phyloP scores from a whole-genome alignment of 148 eudicot genomes.

The Chenopodium formosanum region DNA sequence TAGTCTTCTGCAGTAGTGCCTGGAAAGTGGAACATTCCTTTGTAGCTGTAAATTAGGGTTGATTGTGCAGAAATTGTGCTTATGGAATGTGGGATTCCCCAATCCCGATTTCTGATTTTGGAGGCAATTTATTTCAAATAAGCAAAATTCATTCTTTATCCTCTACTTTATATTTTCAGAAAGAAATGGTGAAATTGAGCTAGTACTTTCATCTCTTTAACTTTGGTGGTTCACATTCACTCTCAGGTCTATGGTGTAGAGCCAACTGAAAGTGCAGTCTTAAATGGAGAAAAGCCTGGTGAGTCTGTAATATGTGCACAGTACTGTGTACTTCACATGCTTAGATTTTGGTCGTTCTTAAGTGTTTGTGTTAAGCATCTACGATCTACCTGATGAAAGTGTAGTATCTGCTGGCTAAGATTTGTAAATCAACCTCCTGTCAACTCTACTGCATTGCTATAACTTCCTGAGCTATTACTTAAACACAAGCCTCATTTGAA shows the following conservation, averaged over 20 bases:
- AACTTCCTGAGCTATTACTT: background rate
- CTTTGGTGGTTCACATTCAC: slow-evolving; percentile 2
- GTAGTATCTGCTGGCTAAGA: background rate
- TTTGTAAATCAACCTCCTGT: background rate
- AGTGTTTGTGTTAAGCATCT: background rate
- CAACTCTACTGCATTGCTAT: background rate
- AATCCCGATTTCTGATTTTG: background rate
- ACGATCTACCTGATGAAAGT: background rate
- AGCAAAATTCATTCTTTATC: background rate
- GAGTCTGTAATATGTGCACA: slow-evolving; percentile 19
- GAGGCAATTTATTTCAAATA: background rate
- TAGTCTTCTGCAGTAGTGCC: background rate
- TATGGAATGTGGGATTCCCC: background rate
- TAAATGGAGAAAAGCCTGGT: slow-evolving; percentile 83
- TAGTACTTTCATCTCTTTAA: background rate
- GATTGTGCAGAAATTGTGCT: background rate
- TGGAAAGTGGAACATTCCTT: background rate
- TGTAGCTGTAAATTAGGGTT: background rate
- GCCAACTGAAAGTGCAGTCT: slow-evolving; percentile 78
- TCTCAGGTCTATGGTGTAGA: slow-evolving; percentile 70
- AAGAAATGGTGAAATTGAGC: background rate
- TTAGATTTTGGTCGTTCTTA: too few relatives aligned
- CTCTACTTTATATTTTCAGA: background rate
- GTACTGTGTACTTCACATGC: background rate
- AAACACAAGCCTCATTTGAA: background rate